phyloP scores from a whole-genome alignment of 2,329 filamentous ascomycete species.

The Neoascochyta sp. region DNA sequence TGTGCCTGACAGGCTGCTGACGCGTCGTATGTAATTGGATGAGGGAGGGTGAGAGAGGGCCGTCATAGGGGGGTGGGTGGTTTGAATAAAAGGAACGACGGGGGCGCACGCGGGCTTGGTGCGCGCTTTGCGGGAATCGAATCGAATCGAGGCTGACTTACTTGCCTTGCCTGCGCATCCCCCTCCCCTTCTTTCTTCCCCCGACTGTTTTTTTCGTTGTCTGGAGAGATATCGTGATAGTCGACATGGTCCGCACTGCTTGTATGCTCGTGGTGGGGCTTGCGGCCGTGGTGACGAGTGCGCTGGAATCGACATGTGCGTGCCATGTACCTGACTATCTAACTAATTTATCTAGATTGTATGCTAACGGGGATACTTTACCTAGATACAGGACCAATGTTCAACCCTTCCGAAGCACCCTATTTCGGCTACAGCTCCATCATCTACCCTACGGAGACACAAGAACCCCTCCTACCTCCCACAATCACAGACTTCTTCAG shows the following conservation, averaged over 20 bases:
- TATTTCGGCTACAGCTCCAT: conserved; percentile 16
- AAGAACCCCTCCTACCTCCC: conserved; percentile 4
- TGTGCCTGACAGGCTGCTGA: too few species aligned
- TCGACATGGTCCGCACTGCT: conserved; percentile 11
- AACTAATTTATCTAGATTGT: not conserved
- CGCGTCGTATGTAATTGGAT: too few species aligned
- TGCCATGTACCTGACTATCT: conserved; percentile 3
- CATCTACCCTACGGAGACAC: conserved; percentile 13
- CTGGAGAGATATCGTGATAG: not conserved
- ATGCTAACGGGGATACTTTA: not conserved
- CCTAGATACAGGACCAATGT: conserved; percentile 16
- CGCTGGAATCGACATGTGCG: conserved; percentile 9
- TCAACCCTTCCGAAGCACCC: conserved; percentile 17
- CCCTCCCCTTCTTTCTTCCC: too few species aligned
- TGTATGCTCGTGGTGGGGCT: conserved; percentile 10
- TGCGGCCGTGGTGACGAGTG: conserved; percentile 5
- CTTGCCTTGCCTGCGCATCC: too few species aligned
- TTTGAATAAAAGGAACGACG: too few species aligned
- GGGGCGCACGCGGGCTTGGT: too few species aligned
- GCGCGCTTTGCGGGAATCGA: too few species aligned
- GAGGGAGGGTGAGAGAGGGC: too few species aligned
- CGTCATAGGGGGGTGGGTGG: too few species aligned
- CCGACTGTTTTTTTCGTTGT: too few species aligned
- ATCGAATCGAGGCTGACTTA: too few species aligned
- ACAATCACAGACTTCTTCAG: conserved; percentile 7